Conservation (phyloP, 176 grass and related monocot species). For the Pharus latifolius region DNA sequence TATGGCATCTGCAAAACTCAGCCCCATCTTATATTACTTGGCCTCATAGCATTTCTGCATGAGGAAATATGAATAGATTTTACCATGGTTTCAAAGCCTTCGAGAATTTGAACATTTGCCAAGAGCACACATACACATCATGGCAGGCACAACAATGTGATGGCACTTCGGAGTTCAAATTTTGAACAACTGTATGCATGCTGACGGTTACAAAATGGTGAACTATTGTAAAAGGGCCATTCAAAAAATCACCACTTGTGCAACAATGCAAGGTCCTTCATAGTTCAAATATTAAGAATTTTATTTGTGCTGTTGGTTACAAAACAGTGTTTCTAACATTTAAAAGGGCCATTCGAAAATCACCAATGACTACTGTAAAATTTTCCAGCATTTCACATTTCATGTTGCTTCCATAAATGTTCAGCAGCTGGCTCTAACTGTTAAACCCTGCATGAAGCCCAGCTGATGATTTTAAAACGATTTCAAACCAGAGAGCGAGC, state of each 20-base stretch:
- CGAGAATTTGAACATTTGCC: background rate
- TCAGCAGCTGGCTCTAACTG: background rate
- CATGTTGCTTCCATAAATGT: background rate
- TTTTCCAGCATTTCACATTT: too few relatives aligned
- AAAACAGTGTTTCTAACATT: too few relatives aligned
- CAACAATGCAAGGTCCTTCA: too few relatives aligned
- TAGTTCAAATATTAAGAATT: too few relatives aligned
- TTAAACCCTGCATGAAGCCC: background rate
- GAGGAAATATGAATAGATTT: constrained; percentile 12
- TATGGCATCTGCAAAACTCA: constrained; percentile 96
- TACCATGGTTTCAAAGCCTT: background rate
- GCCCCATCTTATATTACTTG: constrained; percentile 96
- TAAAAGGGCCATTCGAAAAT: too few relatives aligned
- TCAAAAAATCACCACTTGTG: too few relatives aligned
- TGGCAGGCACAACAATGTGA: background rate
- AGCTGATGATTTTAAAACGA: too few relatives aligned
- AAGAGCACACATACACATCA: background rate
- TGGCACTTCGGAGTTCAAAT: background rate
- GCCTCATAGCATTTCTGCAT: constrained; percentile 97
- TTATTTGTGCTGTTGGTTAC: background rate
- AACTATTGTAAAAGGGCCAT: too few relatives aligned
- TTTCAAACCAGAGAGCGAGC: too few relatives aligned
- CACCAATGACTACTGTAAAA: too few relatives aligned
- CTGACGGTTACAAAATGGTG: too few relatives aligned
- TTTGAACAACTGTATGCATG: too few relatives aligned